phyloP scores from a whole-genome alignment of 306 rosid species.

The Lablab purpureus region DNA sequence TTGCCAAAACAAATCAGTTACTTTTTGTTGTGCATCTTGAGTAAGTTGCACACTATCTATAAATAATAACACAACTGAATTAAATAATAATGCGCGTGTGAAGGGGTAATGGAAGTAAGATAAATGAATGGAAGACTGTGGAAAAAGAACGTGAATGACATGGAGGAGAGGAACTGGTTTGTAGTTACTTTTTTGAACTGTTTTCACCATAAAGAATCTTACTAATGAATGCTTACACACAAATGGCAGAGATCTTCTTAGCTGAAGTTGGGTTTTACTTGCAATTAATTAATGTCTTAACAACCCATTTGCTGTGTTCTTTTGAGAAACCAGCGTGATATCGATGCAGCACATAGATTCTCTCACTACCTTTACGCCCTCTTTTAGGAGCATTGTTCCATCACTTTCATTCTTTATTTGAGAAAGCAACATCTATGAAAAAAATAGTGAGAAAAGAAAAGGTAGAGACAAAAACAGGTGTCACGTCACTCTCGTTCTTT shows the following conservation, averaged over 20 bases:
- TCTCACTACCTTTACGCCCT: background rate
- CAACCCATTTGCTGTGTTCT: slow-evolving; percentile 9
- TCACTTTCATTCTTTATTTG: slow-evolving; percentile 6
- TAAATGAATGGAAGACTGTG: background rate
- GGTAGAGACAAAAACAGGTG: background rate
- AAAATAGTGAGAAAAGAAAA: background rate
- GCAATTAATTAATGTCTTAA: slow-evolving; percentile 19
- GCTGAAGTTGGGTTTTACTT: background rate
- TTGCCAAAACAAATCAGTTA: background rate
- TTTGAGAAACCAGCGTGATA: slow-evolving; percentile 15
- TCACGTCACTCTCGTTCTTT: slow-evolving; percentile 19
- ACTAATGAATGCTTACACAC: background rate
- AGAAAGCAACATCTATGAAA: background rate
- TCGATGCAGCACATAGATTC: background rate
- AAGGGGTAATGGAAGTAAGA: background rate
- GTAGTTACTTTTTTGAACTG: slow-evolving; percentile 9
- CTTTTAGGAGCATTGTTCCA: slow-evolving; percentile 21
- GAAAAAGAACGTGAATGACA: background rate
- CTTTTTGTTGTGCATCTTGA: background rate
- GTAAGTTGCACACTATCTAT: background rate
- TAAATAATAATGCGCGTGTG: slow-evolving; percentile 37
- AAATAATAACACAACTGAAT: background rate
- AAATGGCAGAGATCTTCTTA: background rate
- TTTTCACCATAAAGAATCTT: background rate
- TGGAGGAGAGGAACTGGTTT: background rate